Conservation (phyloP, 805 yeast genomes). For the Ogataea corticis region DNA sequence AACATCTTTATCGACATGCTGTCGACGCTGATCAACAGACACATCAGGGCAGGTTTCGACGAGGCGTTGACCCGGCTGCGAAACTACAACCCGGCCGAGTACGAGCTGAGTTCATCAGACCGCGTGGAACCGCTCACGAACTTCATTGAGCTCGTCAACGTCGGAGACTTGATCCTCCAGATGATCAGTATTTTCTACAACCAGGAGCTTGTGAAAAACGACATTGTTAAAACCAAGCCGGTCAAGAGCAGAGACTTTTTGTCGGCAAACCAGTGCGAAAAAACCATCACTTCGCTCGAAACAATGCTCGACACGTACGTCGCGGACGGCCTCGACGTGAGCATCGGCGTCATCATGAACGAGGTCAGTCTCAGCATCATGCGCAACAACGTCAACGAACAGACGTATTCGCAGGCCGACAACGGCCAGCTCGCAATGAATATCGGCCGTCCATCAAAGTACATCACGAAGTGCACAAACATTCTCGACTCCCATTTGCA, state of each 20-base stretch:
- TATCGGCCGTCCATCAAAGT: constrained; percentile 46
- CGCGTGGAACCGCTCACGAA: constrained; percentile 79
- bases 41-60: constrained; percentile 81
- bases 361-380: constrained; percentile 49
- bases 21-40: constrained; percentile 63
- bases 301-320: constrained; percentile 80
- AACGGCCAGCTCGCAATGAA: constrained; percentile 25
- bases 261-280: constrained; percentile 76
- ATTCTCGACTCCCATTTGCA: constrained; percentile 71
- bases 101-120: constrained; percentile 25
- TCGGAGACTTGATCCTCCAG: constrained; percentile 90
- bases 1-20: constrained; percentile 70
- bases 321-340: constrained; percentile 90
- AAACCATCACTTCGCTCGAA: constrained; percentile 60
- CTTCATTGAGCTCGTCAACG: constrained; percentile 87
- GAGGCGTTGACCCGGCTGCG: constrained; percentile 72
- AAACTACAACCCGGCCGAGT: constrained; percentile 63
- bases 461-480: constrained; percentile 63
- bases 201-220: constrained; percentile 65
- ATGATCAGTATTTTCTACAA: constrained; percentile 89
- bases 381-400: constrained; percentile 26
- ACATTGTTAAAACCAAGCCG: constrained; percentile 44
- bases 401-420: constrained; percentile 49
- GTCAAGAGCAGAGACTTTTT: constrained; percentile 75
- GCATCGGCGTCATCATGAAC: constrained; percentile 82